Evolutionary conservation across 2,329 filamentous ascomycete genomes (phyloP).

Genomic region (Sporothrix curviconia): DNA sequence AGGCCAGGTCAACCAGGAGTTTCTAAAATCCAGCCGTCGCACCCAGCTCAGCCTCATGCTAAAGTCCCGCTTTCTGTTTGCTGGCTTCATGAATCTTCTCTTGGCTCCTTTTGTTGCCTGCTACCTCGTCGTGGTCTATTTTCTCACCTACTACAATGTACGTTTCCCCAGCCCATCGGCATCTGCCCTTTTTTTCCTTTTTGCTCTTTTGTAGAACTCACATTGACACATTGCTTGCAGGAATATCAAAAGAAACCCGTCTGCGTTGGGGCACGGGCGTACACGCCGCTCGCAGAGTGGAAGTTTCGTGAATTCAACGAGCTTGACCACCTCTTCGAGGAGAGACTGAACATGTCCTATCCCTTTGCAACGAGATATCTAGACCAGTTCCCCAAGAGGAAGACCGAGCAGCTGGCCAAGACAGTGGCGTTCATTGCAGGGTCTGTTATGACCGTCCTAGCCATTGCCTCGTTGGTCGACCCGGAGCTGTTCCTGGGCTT

Average conservation of each 20-base stretch:
- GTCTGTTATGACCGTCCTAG: slow-evolving; percentile 77
- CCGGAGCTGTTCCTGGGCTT: slow-evolving; percentile 87
- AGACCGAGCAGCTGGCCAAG: slow-evolving; percentile 75
- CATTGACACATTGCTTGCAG: slow-evolving; percentile 34
- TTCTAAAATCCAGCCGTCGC: slow-evolving; percentile 77
- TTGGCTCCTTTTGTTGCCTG: slow-evolving; percentile 81
- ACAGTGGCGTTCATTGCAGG: slow-evolving; percentile 85
- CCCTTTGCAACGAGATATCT: slow-evolving; percentile 88
- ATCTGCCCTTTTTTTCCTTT: too few species aligned
- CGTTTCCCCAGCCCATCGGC: too few species aligned
- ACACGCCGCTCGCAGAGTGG: slow-evolving; percentile 92
- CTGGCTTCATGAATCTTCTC: slow-evolving; percentile 78
- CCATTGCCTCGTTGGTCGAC: slow-evolving; percentile 77
- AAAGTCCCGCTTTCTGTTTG: slow-evolving; percentile 70
- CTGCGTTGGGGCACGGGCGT: slow-evolving; percentile 80
- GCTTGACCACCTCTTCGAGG: slow-evolving; percentile 82
- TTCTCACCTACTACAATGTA: slow-evolving; percentile 91
- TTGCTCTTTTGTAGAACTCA: too few species aligned
- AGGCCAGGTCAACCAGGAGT: slow-evolving; percentile 79
- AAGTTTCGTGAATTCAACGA: slow-evolving; percentile 99
- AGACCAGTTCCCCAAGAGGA: slow-evolving; percentile 93
- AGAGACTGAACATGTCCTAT: slow-evolving; percentile 87
- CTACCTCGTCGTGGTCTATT: slow-evolving; percentile 81
- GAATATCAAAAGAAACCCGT: slow-evolving; percentile 94
- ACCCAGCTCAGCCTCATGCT: slow-evolving; percentile 71